Evolutionary conservation across 345 rosid species (phyloP).

Genomic region (Acer negundo): DNA sequence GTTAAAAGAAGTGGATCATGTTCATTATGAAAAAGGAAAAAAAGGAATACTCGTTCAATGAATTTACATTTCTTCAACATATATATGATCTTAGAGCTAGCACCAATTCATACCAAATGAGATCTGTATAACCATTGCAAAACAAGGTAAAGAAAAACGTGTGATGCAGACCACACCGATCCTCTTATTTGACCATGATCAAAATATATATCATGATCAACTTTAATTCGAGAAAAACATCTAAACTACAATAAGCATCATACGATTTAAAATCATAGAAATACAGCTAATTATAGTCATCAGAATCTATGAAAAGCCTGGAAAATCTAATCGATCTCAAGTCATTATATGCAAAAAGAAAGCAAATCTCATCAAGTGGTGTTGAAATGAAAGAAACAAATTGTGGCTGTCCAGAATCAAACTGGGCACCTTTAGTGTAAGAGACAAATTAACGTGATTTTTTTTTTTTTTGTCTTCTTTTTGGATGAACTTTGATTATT

Average conservation of each 20-base stretch:
- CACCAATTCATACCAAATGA: background rate
- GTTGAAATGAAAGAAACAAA: background rate
- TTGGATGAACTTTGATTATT: background rate
- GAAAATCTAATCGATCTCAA: constrained; percentile 15
- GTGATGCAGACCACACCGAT: background rate
- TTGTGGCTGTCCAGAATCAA: background rate
- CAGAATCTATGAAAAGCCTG: background rate
- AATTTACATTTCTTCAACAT: background rate
- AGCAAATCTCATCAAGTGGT: background rate
- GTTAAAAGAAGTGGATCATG: background rate
- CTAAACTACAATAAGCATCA: background rate
- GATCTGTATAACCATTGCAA: background rate
- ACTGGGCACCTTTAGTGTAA: background rate
- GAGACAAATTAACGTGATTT: background rate
- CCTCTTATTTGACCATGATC: background rate
- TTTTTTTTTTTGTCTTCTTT: background rate
- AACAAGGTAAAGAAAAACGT: background rate
- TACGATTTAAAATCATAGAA: background rate
- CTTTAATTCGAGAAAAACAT: background rate
- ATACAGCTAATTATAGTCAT: background rate
- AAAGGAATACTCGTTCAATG: background rate
- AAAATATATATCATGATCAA: background rate
- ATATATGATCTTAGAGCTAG: background rate
- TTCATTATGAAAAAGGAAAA: background rate
- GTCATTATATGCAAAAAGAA: background rate